Conservation (phyloP, 371 early-diverging fungal species). For the Massospora cicadina region DNA sequence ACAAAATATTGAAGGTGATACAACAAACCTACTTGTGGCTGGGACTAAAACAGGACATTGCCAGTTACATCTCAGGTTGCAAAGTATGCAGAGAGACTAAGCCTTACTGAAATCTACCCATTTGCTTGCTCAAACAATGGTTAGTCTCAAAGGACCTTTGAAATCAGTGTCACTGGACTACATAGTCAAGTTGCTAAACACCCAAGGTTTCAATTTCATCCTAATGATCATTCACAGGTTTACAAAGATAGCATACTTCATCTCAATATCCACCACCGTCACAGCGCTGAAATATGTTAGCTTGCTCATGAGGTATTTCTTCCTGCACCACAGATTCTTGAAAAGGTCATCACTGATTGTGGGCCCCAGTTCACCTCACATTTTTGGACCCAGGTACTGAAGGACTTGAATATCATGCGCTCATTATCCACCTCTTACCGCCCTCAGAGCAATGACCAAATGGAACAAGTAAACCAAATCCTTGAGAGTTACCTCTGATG, state of each 20-base stretch:
- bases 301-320: conserved; percentile 13
- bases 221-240: conserved; percentile 25
- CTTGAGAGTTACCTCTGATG: conserved; percentile 27
- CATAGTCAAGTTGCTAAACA: conserved; percentile 13
- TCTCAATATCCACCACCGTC: conserved; percentile 9
- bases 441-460: conserved; percentile 34
- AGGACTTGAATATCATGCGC: conserved; percentile 15
- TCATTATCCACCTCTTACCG: conserved; percentile 23
- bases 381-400: conserved; percentile 16
- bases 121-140: conserved; percentile 22
- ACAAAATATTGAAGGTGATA: background rate
- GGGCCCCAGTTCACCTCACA: conserved; percentile 20
- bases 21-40: background rate
- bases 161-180: conserved; percentile 16
- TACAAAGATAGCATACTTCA: conserved; percentile 21
- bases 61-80: background rate
- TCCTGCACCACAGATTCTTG: conserved; percentile 15
- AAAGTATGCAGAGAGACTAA: conserved; percentile 21
- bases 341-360: conserved; percentile 13
- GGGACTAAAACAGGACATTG: background rate
- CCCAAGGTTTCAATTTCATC: conserved; percentile 19
- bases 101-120: conserved; percentile 13
- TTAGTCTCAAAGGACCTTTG: conserved; percentile 9
- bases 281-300: conserved; percentile 12
- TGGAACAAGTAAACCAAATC: conserved; percentile 25